phyloP scores from a whole-genome alignment of 345 rosid species.

The Eutrema heterophyllum region DNA sequence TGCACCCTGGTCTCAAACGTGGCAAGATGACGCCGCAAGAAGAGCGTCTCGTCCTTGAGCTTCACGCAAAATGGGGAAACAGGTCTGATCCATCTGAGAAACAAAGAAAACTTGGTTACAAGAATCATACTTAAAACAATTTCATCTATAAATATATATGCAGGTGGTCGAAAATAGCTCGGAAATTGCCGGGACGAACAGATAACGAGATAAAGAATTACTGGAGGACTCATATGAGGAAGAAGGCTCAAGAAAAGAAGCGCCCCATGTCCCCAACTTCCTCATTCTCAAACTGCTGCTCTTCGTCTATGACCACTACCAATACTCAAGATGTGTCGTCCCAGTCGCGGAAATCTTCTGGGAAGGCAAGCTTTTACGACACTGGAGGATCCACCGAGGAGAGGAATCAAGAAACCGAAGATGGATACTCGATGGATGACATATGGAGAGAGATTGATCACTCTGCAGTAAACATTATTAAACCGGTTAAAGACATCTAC shows the following conservation, averaged over 20 bases:
- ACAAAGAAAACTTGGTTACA: not conserved
- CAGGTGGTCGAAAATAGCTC: constrained; percentile 97
- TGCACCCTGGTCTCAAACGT: constrained; percentile 87
- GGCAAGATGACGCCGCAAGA: constrained; percentile 91
- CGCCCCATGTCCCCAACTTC: constrained; percentile 40
- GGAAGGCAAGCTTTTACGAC: constrained; percentile 67
- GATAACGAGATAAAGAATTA: constrained; percentile 97
- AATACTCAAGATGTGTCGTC: constrained; percentile 39
- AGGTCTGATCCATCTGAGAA: constrained; percentile 47
- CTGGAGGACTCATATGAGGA: constrained; percentile 92
- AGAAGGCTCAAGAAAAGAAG: constrained; percentile 77
- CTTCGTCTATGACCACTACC: constrained; percentile 48
- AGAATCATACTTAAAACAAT: not conserved
- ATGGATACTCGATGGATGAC: constrained; percentile 67
- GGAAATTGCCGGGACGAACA: constrained; percentile 88
- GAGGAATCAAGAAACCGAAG: constrained; percentile 37
- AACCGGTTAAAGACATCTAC: constrained; percentile 49
- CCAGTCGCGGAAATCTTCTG: constrained; percentile 38
- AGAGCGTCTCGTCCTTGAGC: constrained; percentile 78
- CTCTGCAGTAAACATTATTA: constrained; percentile 44
- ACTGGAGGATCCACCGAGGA: constrained; percentile 60
- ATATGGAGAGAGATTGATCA: constrained; percentile 81
- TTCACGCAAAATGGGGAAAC: constrained; percentile 91
- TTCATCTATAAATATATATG: not conserved
- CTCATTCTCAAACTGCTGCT: constrained; percentile 46